Evolutionary conservation across 1,284 basidiomycete genomes (phyloP).

Genomic region (Amylostereum areolatum): DNA sequence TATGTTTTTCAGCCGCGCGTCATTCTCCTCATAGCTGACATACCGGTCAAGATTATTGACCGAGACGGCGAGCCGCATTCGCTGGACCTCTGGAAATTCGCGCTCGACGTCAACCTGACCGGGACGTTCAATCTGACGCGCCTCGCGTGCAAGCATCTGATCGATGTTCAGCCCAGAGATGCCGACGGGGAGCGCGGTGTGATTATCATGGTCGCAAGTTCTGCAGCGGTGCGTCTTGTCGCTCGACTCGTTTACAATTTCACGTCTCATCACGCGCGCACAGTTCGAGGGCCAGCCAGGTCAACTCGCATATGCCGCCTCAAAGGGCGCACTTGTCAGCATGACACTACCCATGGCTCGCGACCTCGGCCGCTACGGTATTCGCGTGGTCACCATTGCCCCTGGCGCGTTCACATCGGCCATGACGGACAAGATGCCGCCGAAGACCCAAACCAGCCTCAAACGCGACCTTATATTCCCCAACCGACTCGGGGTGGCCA

Average conservation of each 20-base stretch:
- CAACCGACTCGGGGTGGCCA: constrained; percentile 15
- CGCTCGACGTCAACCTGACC: constrained; percentile 44
- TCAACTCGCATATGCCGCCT: constrained; percentile 46
- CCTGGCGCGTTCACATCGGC: constrained; percentile 43
- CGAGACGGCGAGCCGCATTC: constrained; percentile 37
- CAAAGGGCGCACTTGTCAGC: constrained; percentile 47
- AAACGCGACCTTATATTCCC: constrained; percentile 13
- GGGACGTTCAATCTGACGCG: constrained; percentile 51
- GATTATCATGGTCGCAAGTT: constrained; percentile 46
- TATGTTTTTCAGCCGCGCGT: constrained; percentile 4
- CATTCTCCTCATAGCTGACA: neutral
- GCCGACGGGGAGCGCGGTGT: constrained; percentile 48
- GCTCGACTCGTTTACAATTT: no score
- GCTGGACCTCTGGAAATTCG: constrained; percentile 45
- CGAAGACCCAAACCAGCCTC: constrained; percentile 28
- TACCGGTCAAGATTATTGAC: constrained; percentile 34
- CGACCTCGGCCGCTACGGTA: constrained; percentile 42
- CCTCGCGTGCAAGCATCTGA: constrained; percentile 42
- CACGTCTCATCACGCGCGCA: neutral
- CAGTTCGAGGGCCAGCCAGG: constrained; percentile 45
- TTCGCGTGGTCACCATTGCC: constrained; percentile 49
- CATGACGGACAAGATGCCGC: constrained; percentile 37
- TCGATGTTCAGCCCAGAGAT: constrained; percentile 38
- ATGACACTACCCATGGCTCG: constrained; percentile 53
- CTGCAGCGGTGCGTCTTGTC: constrained; percentile 41